Base-by-base conservation (phyloP, 2,329 filamentous ascomycete genomes). In the Ustulina deusta region DNA sequence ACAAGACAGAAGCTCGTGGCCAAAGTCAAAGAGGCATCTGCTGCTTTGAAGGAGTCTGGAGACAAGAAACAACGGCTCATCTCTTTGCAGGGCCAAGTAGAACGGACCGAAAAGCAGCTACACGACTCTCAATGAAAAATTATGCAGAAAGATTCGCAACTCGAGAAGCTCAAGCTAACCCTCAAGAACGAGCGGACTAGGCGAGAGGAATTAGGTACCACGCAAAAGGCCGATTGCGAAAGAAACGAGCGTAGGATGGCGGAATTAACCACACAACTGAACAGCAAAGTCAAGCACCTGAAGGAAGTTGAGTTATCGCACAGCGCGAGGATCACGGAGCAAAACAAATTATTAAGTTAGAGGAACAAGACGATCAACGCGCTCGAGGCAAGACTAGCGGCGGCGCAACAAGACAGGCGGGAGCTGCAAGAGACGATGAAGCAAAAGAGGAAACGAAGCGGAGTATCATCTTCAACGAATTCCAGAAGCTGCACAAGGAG, bases 401-500 rank as follows among this genome's bases (percentile, higher is more conserved):
- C 52, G 42, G 32, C 32, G n/a, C 36, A 63, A 29, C 34, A 38
- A n/a, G 32, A 22, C 3, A 56, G 29, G 20, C 17, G 34, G 25
- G 49, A 61, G 29, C 25, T 60, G 27, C 46, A 61, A 20, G 56
- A 62, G 44, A 25, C 25, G 2, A 44, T 68, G 34, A 66, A 60
- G 49, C 40, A 66, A 27, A 62, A 11, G 72, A 73, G 40, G 71
- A 74, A 25, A 27, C 55, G 0, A 84, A 97, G 60, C 89, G 95
- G n/a, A 87, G 94, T 11, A 93, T 95, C 71, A 86, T 99, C 0
- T 97, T 97, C 83, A 97, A 97, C 80, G 94, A 97, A 78, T 94
- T 98, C 58, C 93, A 98, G 78, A 94, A 97, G 76, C 87, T 98
- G 67, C 97, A 97, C 79, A 96, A 96, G 74, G 97, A 97, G 76